Base-by-base conservation (phyloP, 495 filamentous ascomycete genomes). In the Penicillium waksmanii region DNA sequence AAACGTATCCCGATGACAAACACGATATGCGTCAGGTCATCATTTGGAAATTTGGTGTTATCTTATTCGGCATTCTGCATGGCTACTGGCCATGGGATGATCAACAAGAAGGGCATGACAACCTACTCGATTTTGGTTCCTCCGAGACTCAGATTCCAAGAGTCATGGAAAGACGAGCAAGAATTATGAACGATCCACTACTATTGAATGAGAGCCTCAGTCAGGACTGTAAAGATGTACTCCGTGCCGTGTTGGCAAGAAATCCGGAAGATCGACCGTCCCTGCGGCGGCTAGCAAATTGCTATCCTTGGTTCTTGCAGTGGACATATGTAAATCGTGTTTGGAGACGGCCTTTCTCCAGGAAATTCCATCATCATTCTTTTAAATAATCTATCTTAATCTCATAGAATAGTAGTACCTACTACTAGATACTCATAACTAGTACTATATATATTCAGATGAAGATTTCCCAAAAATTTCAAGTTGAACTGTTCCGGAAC, bases 41-140 rank as follows among this genome's bases (percentile, higher is more conserved):
- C 12, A 3, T 70, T 23, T 72, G 69, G 71, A 66, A 66, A 36
- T 64, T 63, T 31, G 67, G 62, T 18, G 53, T 58, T 1, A 43
- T 65, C 1, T 47, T 64, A 13, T 70, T 66, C 56, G 64, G 65
- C 0, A 55, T 72, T 25, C 52, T 72, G 0, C 69, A 72, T 42
- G 69, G 67, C 4, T 68, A 53, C 52, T 63, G 60, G 51, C 67
- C 71, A 12, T 74, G 71, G 69, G 66, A 70, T 13, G 35, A 18
- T 35, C 36, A 62, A 3, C 5, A 55, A 5, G 40, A 57, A 10
- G 35, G 58, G 21, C 52, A 58, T 23, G 10, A 25, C 33, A 27
- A 36, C 23, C 19, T 44, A 6, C 25, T 49, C 19, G 44, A 36
- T 49, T 23, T 23, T 10, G 51, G 13, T 7, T 17, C 3, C 56